Evolutionary conservation across 129 eudicot genomes (phyloP).

Genomic region (Flaveria linearis): DNA sequence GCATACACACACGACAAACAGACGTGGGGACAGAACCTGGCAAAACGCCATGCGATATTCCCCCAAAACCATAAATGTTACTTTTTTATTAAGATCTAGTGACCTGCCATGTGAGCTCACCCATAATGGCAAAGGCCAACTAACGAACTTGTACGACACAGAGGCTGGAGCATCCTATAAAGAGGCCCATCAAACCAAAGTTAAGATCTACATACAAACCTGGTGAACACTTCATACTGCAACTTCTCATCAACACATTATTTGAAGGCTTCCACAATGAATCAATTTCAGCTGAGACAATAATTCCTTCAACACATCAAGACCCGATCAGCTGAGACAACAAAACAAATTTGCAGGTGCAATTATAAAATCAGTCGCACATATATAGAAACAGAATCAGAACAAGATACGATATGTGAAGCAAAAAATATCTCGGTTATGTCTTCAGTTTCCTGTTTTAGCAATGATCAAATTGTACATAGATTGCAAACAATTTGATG

Average conservation of each 20-base stretch:
- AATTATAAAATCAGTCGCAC: too few species aligned
- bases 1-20: slow-evolving; percentile 11
- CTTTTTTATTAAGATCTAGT: slow-evolving; percentile 19
- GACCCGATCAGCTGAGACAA: too few species aligned
- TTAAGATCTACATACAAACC: too few species aligned
- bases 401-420: too few species aligned
- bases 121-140: slow-evolving; percentile 53
- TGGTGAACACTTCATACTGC: neutral
- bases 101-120: slow-evolving; percentile 71
- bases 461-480: neutral
- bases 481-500: neutral
- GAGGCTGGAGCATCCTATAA: too few species aligned
- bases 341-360: too few species aligned
- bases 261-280: neutral
- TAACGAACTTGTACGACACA: neutral
- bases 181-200: too few species aligned
- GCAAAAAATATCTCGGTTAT: neutral
- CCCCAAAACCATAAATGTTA: slow-evolving; percentile 24
- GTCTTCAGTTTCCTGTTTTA: neutral
- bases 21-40: slow-evolving; percentile 61
- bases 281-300: too few species aligned
- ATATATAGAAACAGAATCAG: too few species aligned
- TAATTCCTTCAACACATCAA: too few species aligned
- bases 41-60: slow-evolving; percentile 67
- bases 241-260: neutral